Percentiles rank a stretch among this genome's conserved stretches.
Evolutionary conservation across 2,329 filamentous ascomycete genomes (phyloP).

Genomic region (Botryosphaeria agaves): DNA sequence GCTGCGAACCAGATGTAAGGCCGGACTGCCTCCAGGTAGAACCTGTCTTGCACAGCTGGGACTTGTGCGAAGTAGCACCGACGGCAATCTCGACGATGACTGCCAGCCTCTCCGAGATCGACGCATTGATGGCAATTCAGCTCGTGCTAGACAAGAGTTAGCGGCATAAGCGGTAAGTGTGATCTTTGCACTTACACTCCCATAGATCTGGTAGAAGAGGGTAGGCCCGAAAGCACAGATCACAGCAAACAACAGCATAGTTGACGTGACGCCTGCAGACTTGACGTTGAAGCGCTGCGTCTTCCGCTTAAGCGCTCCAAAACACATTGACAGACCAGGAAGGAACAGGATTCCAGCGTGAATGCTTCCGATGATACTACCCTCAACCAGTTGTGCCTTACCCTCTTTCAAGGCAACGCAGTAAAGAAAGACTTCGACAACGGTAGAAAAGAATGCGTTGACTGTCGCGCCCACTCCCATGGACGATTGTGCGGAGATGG

Average conservation of each 20-base stretch:
- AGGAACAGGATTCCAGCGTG: constrained; percentile 93
- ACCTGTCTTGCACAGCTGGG: constrained; percentile 68
- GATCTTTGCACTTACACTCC: constrained; percentile 43
- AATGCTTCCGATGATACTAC: constrained; percentile 93
- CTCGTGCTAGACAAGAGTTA: constrained; percentile 50
- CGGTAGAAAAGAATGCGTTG: constrained; percentile 94
- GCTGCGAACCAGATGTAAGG: constrained; percentile 89
- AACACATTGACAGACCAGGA: constrained; percentile 94
- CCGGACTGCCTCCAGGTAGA: constrained; percentile 78
- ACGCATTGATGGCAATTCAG: constrained; percentile 59
- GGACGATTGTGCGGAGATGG: constrained; percentile 93
- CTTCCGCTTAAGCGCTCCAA: constrained; percentile 92
- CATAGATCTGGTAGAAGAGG: constrained; percentile 96
- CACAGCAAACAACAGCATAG: constrained; percentile 91
- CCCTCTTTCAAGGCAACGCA: constrained; percentile 86
- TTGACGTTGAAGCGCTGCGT: constrained; percentile 96
- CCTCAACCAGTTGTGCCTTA: constrained; percentile 84
- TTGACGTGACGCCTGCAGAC: constrained; percentile 91
- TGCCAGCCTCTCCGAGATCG: constrained; percentile 36
- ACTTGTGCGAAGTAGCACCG: constrained; percentile 88
- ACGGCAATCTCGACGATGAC: constrained; percentile 53
- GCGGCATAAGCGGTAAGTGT: constrained; percentile 6
- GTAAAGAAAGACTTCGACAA: constrained; percentile 96
- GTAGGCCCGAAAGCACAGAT: constrained; percentile 93
- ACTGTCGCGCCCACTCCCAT: constrained; percentile 96